phyloP scores from a whole-genome alignment of 306 rosid genomes.

The Prunus kanzakura region DNA sequence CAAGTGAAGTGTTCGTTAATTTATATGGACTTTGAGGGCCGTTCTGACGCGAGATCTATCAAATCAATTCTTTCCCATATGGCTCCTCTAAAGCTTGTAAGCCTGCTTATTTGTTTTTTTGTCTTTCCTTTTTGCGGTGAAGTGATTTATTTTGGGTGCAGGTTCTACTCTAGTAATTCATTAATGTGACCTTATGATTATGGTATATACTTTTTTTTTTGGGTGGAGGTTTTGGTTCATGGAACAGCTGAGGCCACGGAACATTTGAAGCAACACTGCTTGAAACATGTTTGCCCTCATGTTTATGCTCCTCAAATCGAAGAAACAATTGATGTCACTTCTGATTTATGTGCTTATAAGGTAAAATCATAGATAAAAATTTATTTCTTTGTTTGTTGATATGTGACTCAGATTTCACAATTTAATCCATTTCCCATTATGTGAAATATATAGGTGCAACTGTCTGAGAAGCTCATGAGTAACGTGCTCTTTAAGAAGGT shows the following conservation, averaged over 20 bases:
- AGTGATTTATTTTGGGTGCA: no score
- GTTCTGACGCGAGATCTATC: slow-evolving; percentile 91
- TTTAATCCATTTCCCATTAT: slow-evolving; percentile 20
- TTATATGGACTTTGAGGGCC: slow-evolving; percentile 97
- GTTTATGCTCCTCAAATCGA: slow-evolving; percentile 95
- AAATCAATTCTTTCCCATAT: slow-evolving; percentile 90
- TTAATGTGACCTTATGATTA: neutral
- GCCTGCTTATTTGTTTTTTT: neutral
- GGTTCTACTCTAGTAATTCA: neutral
- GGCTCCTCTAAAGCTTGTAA: slow-evolving; percentile 95
- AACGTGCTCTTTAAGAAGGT: slow-evolving; percentile 91
- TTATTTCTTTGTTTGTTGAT: slow-evolving; percentile 13
- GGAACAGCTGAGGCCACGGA: slow-evolving; percentile 99
- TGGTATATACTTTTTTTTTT: neutral
- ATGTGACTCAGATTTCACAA: neutral
- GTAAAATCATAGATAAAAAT: slow-evolving; percentile 28
- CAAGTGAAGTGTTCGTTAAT: slow-evolving; percentile 74
- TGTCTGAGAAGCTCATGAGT: slow-evolving; percentile 90
- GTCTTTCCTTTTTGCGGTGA: neutral
- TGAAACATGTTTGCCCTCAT: slow-evolving; percentile 77
- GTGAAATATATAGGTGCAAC: slow-evolving; percentile 67
- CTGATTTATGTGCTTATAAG: slow-evolving; percentile 96
- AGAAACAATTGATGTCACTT: slow-evolving; percentile 91
- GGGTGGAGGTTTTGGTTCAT: slow-evolving; percentile 84
- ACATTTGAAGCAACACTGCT: slow-evolving; percentile 90